These are phyloP conservation scores for Colletotrichum sp. DNA, from an alignment of 2,329 filamentous ascomycete species.

Conservation along the genomic window DNA sequence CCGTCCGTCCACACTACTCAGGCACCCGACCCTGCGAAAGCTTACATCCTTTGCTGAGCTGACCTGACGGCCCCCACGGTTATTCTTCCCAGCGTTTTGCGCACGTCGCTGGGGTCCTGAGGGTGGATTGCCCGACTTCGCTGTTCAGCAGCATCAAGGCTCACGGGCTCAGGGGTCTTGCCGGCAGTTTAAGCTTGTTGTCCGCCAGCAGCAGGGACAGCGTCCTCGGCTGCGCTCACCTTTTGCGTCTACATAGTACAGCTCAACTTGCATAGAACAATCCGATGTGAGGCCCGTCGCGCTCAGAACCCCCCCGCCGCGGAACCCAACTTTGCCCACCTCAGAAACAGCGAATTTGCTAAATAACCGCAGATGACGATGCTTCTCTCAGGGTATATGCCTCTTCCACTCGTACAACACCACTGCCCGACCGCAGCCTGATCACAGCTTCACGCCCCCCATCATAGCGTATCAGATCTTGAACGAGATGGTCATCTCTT, in stretches of 20 bases:
- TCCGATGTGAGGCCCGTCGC: conserved; percentile 9
- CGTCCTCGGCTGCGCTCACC: conserved; percentile 1
- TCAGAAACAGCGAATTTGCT: background rate
- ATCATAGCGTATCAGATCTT: background rate
- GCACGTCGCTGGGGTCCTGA: background rate
- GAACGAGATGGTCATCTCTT: background rate
- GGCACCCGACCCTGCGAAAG: background rate
- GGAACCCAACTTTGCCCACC: background rate
- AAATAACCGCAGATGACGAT: background rate
- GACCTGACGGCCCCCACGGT: background rate
- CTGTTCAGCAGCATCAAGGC: background rate
- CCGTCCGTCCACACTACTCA: background rate
- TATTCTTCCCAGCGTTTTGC: background rate
- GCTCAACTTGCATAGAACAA: background rate
- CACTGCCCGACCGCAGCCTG: background rate
- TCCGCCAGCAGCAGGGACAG: background rate
- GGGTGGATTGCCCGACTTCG: background rate
- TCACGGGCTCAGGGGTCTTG: conserved; percentile 5
- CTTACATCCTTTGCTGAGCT: background rate
- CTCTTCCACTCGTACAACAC: background rate
- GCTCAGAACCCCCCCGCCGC: background rate
- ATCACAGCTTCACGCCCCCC: background rate
- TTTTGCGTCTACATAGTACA: background rate
- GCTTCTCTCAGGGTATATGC: background rate
- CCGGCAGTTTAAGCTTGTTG: conserved; percentile 7